Conservation (phyloP, 192 early-diverging fungal genomes). For the Rhizophagus prolifer region DNA sequence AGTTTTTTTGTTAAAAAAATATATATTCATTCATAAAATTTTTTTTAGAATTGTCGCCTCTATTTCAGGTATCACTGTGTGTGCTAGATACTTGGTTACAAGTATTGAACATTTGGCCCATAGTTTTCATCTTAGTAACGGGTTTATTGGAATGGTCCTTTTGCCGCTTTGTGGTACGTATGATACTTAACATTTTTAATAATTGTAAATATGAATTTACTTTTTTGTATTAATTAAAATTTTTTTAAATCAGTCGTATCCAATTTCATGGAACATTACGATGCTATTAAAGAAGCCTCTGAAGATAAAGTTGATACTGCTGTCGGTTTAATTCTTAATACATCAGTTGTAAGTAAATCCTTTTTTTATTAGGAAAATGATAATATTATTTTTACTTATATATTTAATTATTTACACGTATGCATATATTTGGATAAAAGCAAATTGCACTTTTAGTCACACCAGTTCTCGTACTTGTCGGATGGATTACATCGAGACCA, state of each 20-base stretch:
- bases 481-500: slow-evolving; percentile 78
- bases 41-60: slow-evolving; percentile 61
- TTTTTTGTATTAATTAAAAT: slow-evolving; percentile 15
- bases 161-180: slow-evolving; percentile 79
- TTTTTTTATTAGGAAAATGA: not conserved
- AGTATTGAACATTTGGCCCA: slow-evolving; percentile 74
- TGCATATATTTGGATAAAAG: slow-evolving; percentile 6
- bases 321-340: slow-evolving; percentile 14
- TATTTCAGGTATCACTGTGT: slow-evolving; percentile 69
- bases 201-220: slow-evolving; percentile 25
- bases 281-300: slow-evolving; percentile 69
- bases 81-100: slow-evolving; percentile 78
- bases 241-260: slow-evolving; percentile 23
- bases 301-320: slow-evolving; percentile 79
- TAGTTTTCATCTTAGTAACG: slow-evolving; percentile 68
- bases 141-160: slow-evolving; percentile 92
- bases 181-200: not conserved
- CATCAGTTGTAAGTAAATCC: slow-evolving; percentile 20
- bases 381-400: too few species aligned
- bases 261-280: slow-evolving; percentile 79
- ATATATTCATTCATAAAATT: slow-evolving; percentile 39
- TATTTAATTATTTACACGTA: not conserved
- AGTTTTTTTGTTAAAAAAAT: slow-evolving; percentile 5
- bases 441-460: slow-evolving; percentile 87
- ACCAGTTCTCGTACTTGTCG: slow-evolving; percentile 68